Evolutionary conservation across 148 eudicot species (phyloP).

Genomic region (Cornus florida): DNA sequence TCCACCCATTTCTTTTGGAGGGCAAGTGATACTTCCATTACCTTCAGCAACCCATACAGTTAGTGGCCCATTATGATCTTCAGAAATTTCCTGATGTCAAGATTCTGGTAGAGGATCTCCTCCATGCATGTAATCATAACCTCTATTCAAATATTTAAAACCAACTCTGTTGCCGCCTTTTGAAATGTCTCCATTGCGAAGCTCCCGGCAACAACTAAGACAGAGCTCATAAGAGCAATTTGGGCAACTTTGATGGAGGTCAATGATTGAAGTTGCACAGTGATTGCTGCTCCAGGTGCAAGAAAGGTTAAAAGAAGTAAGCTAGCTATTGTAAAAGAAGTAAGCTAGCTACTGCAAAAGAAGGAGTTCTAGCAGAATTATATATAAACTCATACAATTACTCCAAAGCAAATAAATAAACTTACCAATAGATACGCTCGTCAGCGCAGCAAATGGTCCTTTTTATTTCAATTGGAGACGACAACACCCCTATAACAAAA

Average conservation of each 20-base stretch:
- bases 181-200: conserved; percentile 50
- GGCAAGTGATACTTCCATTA: conserved; percentile 61
- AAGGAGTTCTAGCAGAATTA: background rate
- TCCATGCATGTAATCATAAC: conserved; percentile 70
- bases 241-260: conserved; percentile 86
- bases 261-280: conserved; percentile 81
- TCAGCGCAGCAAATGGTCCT: conserved; percentile 43
- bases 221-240: conserved; percentile 80
- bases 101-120: conserved; percentile 53
- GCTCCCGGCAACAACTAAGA: conserved; percentile 68
- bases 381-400: conserved; percentile 1
- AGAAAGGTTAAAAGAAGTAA: background rate
- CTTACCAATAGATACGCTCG: conserved; percentile 82
- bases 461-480: conserved; percentile 33
- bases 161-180: conserved; percentile 39
- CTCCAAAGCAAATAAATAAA: background rate
- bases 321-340: too few species aligned
- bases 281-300: conserved; percentile 53
- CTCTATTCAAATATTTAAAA: conserved; percentile 42
- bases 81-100: conserved; percentile 13
- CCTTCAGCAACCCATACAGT: conserved; percentile 43
- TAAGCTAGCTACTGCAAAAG: too few species aligned
- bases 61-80: background rate
- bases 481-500: conserved; percentile 25
- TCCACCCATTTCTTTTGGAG: conserved; percentile 75